A percentile compares a stretch with the other conserved stretches of the same genome.
Conservation (phyloP, 345 rosid genomes). For the Balakata baccata region DNA sequence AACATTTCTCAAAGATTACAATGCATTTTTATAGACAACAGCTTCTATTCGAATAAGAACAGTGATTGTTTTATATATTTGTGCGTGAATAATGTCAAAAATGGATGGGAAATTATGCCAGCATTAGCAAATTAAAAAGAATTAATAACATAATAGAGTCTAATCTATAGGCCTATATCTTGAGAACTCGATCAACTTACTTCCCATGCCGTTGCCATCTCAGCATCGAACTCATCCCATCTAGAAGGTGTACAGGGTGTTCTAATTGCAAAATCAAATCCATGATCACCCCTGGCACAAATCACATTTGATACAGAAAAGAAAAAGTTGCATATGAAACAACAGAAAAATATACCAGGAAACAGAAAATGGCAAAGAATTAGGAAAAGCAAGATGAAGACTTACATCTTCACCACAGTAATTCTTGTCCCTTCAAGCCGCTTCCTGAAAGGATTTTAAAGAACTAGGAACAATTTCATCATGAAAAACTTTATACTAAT, state of each 20-base stretch:
- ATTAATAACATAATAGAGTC: not conserved
- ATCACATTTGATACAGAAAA: conserved; percentile 9
- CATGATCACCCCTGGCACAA: conserved; percentile 58
- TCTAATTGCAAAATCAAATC: conserved; percentile 79
- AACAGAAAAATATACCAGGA: not conserved
- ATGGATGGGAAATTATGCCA: not conserved
- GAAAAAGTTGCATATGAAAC: not conserved
- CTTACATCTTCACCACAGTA: conserved; percentile 64
- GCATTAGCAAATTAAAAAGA: not conserved
- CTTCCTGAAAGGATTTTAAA: conserved; percentile 60
- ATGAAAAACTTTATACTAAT: conserved; percentile 7
- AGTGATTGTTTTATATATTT: not conserved
- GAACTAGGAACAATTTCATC: conserved; percentile 19
- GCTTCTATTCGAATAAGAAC: not conserved
- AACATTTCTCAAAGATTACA: not conserved
- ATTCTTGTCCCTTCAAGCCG: conserved; percentile 93
- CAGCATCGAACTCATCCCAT: conserved; percentile 86
- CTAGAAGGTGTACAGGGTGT: conserved; percentile 93
- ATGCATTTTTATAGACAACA: not conserved
- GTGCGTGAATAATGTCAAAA: not conserved
- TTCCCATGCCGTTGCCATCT: conserved; percentile 90
- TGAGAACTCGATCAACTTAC: conserved; percentile 44
- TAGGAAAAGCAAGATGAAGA: not conserved
- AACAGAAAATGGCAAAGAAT: conserved; percentile 1
- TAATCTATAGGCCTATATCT: not conserved